Percentiles rank a stretch among this genome's conserved stretches.
phyloP scores from a whole-genome alignment of 2,329 filamentous ascomycete species.

The Aspergillaceae sp. region DNA sequence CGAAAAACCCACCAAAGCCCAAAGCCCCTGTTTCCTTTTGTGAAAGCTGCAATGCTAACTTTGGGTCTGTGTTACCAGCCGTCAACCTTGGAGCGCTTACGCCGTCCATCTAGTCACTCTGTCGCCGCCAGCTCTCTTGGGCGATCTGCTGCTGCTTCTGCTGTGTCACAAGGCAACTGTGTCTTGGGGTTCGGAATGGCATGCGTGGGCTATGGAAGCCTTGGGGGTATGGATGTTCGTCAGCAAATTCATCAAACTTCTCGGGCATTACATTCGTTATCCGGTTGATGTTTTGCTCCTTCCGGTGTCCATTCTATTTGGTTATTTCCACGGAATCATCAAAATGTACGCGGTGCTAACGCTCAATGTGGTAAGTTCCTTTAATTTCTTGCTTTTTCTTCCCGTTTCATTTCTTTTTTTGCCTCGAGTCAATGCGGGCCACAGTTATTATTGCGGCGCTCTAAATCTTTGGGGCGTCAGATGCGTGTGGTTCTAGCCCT shows the following conservation, averaged over 20 bases:
- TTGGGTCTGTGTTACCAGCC: constrained; percentile 44
- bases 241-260: constrained; percentile 83
- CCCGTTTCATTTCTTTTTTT: neutral
- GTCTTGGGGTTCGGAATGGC: constrained; percentile 48
- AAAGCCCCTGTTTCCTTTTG: constrained; percentile 6
- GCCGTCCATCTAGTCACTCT: constrained; percentile 88
- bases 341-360: constrained; percentile 83
- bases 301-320: constrained; percentile 80
- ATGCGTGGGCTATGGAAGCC: constrained; percentile 49
- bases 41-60: constrained; percentile 17
- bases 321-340: constrained; percentile 86
- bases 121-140: constrained; percentile 72
- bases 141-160: constrained; percentile 65
- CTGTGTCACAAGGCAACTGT: constrained; percentile 61
- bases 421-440: neutral
- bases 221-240: constrained; percentile 72
- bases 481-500: neutral
- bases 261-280: constrained; percentile 77
- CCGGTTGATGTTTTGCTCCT: constrained; percentile 72
- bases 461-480: neutral
- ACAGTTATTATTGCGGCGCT: neutral
- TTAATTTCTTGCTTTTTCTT: neutral
- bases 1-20: neutral
- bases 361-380: constrained; percentile 63
- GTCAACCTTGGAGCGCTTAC: constrained; percentile 89